These are phyloP conservation scores for Xylaria acuta DNA, from an alignment of 495 filamentous ascomycete genomes.

Conservation along the genomic window DNA sequence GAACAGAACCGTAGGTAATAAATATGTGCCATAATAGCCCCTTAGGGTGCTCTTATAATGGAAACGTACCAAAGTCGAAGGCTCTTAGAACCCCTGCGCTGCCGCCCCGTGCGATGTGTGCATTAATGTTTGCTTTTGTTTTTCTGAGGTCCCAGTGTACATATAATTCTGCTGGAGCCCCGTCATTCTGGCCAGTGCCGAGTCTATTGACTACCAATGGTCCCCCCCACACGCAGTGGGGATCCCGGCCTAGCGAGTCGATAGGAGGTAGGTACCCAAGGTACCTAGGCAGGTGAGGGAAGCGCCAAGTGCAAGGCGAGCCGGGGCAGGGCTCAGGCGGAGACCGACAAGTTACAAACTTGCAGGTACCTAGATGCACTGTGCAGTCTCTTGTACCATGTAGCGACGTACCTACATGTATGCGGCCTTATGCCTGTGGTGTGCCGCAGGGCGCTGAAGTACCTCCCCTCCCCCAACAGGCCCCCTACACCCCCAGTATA, in stretches of 20 bases:
- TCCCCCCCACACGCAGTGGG: conserved; percentile 26
- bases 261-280: conserved; percentile 5
- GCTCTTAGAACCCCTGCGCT: not conserved
- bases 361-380: conserved; percentile 35
- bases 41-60: not conserved
- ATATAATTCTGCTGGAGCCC: conserved; percentile 10
- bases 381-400: conserved; percentile 20
- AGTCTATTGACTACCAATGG: conserved; percentile 24
- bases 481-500: conserved; percentile 25
- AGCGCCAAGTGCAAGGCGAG: conserved; percentile 30
- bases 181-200: conserved; percentile 12
- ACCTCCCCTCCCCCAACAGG: not conserved
- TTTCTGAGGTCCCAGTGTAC: not conserved
- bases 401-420: conserved; percentile 24
- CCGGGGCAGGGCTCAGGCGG: conserved; percentile 30
- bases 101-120: not conserved
- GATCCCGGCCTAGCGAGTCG: conserved; percentile 24
- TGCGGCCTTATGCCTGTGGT: not conserved
- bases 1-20: not conserved
- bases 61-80: not conserved
- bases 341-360: conserved; percentile 37
- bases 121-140: conserved; percentile 17
- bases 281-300: conserved; percentile 29
- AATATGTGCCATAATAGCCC: not conserved
- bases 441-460: conserved; percentile 16